phyloP scores from a whole-genome alignment of 345 rosid species.

The Clausena lansium region DNA sequence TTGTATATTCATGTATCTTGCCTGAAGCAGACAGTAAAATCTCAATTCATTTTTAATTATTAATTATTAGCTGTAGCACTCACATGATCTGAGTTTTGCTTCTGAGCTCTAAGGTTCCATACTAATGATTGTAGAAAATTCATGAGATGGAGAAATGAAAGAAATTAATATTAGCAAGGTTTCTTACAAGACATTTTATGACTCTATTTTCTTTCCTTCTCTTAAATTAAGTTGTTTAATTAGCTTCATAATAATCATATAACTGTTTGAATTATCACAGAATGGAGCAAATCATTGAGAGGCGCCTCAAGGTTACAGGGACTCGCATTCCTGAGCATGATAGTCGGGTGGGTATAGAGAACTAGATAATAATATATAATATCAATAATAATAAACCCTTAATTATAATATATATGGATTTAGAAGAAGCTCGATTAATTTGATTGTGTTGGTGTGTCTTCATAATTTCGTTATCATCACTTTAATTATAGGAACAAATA shows the following conservation, averaged over 20 bases:
- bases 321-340: conserved; percentile 49
- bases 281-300: conserved; percentile 64
- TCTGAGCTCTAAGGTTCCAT: background rate
- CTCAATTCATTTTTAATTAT: background rate
- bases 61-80: background rate
- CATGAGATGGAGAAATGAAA: background rate
- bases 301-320: conserved; percentile 50
- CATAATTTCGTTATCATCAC: background rate
- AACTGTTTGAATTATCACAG: conserved; percentile 17
- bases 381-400: too few relatives aligned
- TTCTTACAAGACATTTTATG: background rate
- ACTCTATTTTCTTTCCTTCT: background rate
- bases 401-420: background rate
- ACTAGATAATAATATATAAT: background rate
- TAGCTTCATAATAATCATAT: background rate
- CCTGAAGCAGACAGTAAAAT: background rate
- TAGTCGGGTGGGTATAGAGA: conserved; percentile 42
- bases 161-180: background rate
- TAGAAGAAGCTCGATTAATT: background rate
- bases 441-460: too few relatives aligned
- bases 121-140: background rate
- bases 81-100: background rate
- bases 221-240: background rate
- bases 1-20: too few relatives aligned
- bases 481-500: conserved; percentile 43